phyloP scores from a whole-genome alignment of 768 basidiomycete species.

The Kwoniella sp. region DNA sequence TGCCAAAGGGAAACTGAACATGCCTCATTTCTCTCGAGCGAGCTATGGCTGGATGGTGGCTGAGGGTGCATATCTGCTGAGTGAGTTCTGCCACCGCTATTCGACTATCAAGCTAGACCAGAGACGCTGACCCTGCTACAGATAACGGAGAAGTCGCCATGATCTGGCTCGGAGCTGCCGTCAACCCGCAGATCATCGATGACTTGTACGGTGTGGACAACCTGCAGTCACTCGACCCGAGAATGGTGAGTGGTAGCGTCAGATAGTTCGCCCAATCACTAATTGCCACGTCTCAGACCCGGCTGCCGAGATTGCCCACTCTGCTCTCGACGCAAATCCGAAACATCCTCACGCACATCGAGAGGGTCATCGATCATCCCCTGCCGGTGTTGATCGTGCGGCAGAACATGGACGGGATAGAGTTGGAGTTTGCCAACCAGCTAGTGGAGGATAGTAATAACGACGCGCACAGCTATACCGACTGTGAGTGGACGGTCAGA shows the following conservation, averaged over 20 bases:
- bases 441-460: slow-evolving; percentile 96
- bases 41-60: slow-evolving; percentile 84
- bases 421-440: slow-evolving; percentile 96
- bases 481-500: slow-evolving; percentile 58
- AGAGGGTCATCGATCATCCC: slow-evolving; percentile 51
- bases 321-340: slow-evolving; percentile 76
- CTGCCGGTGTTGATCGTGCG: slow-evolving; percentile 66
- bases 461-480: slow-evolving; percentile 83
- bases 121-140: slow-evolving; percentile 39
- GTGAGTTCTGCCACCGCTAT: slow-evolving; percentile 55
- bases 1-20: slow-evolving; percentile 55
- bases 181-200: slow-evolving; percentile 71
- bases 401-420: slow-evolving; percentile 85
- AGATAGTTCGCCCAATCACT: neutral
- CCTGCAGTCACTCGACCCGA: slow-evolving; percentile 62
- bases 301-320: slow-evolving; percentile 67
- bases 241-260: slow-evolving; percentile 57
- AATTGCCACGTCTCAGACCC: slow-evolving; percentile 54
- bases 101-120: neutral
- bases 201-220: slow-evolving; percentile 86
- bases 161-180: slow-evolving; percentile 82
- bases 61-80: slow-evolving; percentile 86
- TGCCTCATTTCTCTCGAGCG: slow-evolving; percentile 75
- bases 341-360: slow-evolving; percentile 73
- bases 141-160: slow-evolving; percentile 85